Conservation (phyloP, 352 stramenopile genomes). For the Phytopythium montanum region DNA sequence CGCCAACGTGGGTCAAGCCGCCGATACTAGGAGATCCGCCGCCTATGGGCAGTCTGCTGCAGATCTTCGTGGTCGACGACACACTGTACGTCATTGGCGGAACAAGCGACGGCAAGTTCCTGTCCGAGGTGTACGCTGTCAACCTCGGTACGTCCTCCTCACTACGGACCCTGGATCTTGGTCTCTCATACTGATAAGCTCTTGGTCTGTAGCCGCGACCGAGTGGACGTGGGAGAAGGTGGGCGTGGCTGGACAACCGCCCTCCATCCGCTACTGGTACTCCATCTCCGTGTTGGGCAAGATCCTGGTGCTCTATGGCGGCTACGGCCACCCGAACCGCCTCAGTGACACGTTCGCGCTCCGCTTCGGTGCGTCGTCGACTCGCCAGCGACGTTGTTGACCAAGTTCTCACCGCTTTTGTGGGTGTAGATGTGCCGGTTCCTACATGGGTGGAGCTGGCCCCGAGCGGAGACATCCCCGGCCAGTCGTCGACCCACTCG, state of each 20-base stretch:
- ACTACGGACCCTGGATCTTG: background rate
- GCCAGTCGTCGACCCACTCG: slow-evolving; percentile 46
- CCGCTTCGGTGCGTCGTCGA: slow-evolving; percentile 30
- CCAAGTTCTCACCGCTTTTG: background rate
- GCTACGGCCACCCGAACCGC: slow-evolving; percentile 46
- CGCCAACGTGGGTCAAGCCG: slow-evolving; percentile 31
- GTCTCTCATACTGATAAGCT: background rate
- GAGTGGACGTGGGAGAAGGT: slow-evolving; percentile 57
- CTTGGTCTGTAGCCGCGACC: slow-evolving; percentile 19
- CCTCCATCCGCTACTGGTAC: slow-evolving; percentile 66
- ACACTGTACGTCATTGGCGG: slow-evolving; percentile 51
- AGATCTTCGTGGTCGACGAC: slow-evolving; percentile 46
- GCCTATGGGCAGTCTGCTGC: slow-evolving; percentile 37
- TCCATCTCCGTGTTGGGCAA: slow-evolving; percentile 37
- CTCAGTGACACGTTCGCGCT: slow-evolving; percentile 54
- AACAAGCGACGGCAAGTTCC: slow-evolving; percentile 57
- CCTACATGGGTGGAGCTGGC: slow-evolving; percentile 50
- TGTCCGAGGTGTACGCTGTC: slow-evolving; percentile 47
- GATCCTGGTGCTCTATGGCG: slow-evolving; percentile 48
- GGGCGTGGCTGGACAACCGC: slow-evolving; percentile 29
- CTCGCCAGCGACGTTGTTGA: background rate
- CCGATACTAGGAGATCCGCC: slow-evolving; percentile 29
- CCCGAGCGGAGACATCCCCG: slow-evolving; percentile 38
- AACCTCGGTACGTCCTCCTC: slow-evolving; percentile 37
- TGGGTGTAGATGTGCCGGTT: slow-evolving; percentile 21